Evolutionary conservation across 1,284 basidiomycete genomes (phyloP).

Genomic region (Exobasidium cylindrosporum): DNA sequence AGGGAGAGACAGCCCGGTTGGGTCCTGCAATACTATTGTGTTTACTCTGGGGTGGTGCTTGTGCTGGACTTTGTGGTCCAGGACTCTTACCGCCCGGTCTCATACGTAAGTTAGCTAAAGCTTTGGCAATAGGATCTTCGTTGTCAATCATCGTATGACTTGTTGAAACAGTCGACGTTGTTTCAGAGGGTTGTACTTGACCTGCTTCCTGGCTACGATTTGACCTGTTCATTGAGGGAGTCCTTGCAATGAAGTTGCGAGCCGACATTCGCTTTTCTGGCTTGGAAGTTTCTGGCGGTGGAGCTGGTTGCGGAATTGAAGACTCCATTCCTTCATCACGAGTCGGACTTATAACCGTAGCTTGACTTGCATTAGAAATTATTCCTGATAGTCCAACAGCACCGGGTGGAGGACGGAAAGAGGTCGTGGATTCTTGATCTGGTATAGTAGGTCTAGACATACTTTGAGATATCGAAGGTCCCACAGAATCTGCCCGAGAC

Average conservation of each 20-base stretch:
- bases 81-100: constrained; percentile 39
- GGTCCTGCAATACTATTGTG: not conserved
- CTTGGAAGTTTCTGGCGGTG: not conserved
- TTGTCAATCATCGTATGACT: constrained; percentile 36
- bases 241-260: constrained; percentile 40
- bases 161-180: not conserved
- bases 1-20: not conserved
- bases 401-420: constrained; percentile 22
- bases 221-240: constrained; percentile 35
- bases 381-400: constrained; percentile 25
- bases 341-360: not conserved
- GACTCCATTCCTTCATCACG: not conserved
- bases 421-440: not conserved
- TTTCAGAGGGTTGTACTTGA: not conserved
- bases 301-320: not conserved
- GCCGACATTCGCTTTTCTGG: constrained; percentile 35
- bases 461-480: not conserved
- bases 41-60: not conserved
- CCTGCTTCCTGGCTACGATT: not conserved
- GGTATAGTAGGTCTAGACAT: not conserved
- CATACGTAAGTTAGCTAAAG: constrained; percentile 63
- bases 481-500: not conserved
- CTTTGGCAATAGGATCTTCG: constrained; percentile 72
- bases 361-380: constrained; percentile 6
- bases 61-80: not conserved